Evolutionary conservation across 257 asterid species (phyloP).

Genomic region (Solanum arcanum): DNA sequence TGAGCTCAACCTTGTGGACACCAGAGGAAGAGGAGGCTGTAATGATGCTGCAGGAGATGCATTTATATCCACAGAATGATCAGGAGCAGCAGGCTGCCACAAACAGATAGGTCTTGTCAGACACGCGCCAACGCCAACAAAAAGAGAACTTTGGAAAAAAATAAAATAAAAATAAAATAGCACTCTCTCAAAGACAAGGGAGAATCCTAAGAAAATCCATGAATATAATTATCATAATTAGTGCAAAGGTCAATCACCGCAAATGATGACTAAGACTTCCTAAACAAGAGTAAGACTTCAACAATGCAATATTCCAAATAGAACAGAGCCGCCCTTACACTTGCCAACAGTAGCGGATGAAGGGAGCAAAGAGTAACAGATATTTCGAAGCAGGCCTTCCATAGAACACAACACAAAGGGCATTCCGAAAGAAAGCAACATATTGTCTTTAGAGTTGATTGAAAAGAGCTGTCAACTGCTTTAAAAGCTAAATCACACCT

Average conservation of each 20-base stretch:
- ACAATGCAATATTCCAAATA: neutral
- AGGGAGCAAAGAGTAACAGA: neutral
- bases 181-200: neutral
- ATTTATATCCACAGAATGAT: slow-evolving; percentile 6
- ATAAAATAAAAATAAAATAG: neutral
- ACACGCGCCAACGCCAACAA: neutral
- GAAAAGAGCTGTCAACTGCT: neutral
- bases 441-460: neutral
- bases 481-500: neutral
- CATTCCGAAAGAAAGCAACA: neutral
- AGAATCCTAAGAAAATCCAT: neutral
- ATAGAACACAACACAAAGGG: neutral
- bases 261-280: neutral
- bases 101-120: neutral
- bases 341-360: neutral
- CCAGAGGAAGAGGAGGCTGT: slow-evolving; percentile 23
- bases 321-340: neutral
- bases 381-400: neutral
- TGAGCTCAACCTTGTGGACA: slow-evolving; percentile 13
- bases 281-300: neutral
- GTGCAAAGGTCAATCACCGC: neutral
- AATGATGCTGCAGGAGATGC: slow-evolving; percentile 13
- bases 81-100: slow-evolving; percentile 18
- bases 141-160: neutral
- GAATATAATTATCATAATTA: neutral